Evolutionary conservation across 805 yeast species (phyloP), one percentile per base, ranked within the genome.

Genomic region (Starmera dryadoides): DNA sequence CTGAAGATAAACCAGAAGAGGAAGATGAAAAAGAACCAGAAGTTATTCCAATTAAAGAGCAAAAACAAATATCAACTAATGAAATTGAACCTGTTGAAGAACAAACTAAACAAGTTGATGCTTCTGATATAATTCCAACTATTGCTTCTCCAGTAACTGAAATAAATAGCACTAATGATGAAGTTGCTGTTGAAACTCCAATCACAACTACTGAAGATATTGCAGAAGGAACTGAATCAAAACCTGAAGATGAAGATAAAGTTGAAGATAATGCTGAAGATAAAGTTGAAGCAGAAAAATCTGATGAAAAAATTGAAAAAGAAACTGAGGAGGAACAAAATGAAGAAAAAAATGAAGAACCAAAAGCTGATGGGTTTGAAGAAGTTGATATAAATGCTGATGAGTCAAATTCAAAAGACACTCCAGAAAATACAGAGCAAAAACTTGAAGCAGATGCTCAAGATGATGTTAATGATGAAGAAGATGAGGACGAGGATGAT

Each of bases 391-490:
- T 21, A 7, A 29, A 21, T 14, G 38, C n/a, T 18, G 40, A 35
- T 16, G 38, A 35, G 15, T 22, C 28, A 12, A 29, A n/a, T 23
- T 18, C 23, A 23, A 41, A 35, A 8, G 38, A 18, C 12, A n/a
- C n/a, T n/a, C 30, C 35, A 19, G 49, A 44, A 22, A 43, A 38
- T 25, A 34, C 33, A 43, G 45, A 40, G 36, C 48, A 37, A 3
- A 37, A 30, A 15, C 49, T 35, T n/a, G 42, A 40, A 30, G 35
- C 40, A 12, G 33, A 36, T 8, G 4, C 5, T 25, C n/a, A 5
- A 11, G 12, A 8, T 25, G 28, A 22, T 16, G 46, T 28, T 26
- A 35, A 36, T 11, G 26, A 25, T 20, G 35, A 30, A 9, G 41
- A 34, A 15, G 45, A 41, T 19, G 42, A 37, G 14, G 21, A 25